Evolutionary conservation across 176 grass and related monocot species (phyloP).

Genomic region (Hordeum vulgare): DNA sequence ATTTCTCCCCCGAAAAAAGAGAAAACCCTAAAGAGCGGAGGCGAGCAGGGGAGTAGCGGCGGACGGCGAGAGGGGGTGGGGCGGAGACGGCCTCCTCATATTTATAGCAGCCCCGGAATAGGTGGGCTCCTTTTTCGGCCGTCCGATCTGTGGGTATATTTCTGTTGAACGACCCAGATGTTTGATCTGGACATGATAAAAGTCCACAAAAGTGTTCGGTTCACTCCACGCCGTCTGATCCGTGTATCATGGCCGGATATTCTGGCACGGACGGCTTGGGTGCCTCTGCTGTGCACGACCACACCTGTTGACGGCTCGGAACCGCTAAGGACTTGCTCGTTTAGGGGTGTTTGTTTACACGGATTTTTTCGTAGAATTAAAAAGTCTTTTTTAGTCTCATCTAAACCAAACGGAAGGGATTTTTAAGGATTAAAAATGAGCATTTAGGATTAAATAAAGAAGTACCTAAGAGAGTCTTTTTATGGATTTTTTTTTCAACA

Average conservation of each 20-base stretch:
- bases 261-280: conserved; percentile 15
- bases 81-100: not conserved
- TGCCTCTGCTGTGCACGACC: not conserved
- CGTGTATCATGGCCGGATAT: conserved; percentile 7
- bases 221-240: not conserved
- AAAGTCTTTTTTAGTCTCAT: too few species aligned
- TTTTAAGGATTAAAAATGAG: too few species aligned
- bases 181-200: not conserved
- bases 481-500: too few species aligned
- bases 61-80: conserved; percentile 18
- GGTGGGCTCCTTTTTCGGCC: not conserved
- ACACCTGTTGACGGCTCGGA: not conserved
- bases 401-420: too few species aligned
- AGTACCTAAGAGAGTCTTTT: too few species aligned
- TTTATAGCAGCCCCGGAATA: conserved; percentile 17
- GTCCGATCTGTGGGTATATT: conserved; percentile 12
- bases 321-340: too few species aligned
- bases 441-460: too few species aligned
- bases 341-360: too few species aligned
- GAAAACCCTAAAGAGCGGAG: conserved; percentile 37
- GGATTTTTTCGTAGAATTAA: too few species aligned
- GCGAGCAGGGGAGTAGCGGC: conserved; percentile 24
- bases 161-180: not conserved
- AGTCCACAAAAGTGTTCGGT: not conserved
- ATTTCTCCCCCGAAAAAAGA: not conserved